Conservation (phyloP, 805 yeast species). For the Metschnikowia cerradonensis region DNA sequence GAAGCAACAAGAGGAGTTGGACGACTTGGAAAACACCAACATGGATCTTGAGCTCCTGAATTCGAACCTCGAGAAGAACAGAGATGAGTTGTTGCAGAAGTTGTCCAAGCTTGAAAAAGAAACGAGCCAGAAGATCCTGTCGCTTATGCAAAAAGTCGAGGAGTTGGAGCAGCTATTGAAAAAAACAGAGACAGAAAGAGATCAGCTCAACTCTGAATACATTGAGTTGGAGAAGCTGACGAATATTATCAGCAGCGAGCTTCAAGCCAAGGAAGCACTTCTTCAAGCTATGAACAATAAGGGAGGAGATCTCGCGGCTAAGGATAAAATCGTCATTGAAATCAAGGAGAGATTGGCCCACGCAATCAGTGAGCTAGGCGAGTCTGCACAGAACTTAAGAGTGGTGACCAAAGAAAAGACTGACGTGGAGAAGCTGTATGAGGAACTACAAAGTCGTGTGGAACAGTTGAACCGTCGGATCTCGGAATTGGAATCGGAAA, state of each 20-base stretch:
- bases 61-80: slow-evolving; percentile 12
- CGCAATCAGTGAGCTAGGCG: slow-evolving; percentile 15
- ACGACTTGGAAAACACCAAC: slow-evolving; percentile 15
- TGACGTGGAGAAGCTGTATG: slow-evolving; percentile 6
- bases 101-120: slow-evolving; percentile 9
- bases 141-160: slow-evolving; percentile 10
- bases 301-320: slow-evolving; percentile 17
- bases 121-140: slow-evolving; percentile 5
- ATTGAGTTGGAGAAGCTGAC: slow-evolving; percentile 15
- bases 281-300: slow-evolving; percentile 16
- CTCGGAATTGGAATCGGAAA: slow-evolving; percentile 6
- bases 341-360: slow-evolving; percentile 16
- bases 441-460: slow-evolving; percentile 1
- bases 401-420: slow-evolving; percentile 9
- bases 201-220: slow-evolving; percentile 11
- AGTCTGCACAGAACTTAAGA: slow-evolving; percentile 14
- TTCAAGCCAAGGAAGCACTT: slow-evolving; percentile 17
- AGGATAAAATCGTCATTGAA: slow-evolving; percentile 17
- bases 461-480: slow-evolving; percentile 2
- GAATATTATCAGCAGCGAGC: slow-evolving; percentile 15
- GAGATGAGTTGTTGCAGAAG: slow-evolving; percentile 13
- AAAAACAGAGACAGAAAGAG: slow-evolving; percentile 9
- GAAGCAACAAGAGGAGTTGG: slow-evolving; percentile 19
- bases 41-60: slow-evolving; percentile 15
- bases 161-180: slow-evolving; percentile 5